These are phyloP conservation scores for Naganishia randhawae DNA, from an alignment of 768 basidiomycete species.

Conservation along the genomic window DNA sequence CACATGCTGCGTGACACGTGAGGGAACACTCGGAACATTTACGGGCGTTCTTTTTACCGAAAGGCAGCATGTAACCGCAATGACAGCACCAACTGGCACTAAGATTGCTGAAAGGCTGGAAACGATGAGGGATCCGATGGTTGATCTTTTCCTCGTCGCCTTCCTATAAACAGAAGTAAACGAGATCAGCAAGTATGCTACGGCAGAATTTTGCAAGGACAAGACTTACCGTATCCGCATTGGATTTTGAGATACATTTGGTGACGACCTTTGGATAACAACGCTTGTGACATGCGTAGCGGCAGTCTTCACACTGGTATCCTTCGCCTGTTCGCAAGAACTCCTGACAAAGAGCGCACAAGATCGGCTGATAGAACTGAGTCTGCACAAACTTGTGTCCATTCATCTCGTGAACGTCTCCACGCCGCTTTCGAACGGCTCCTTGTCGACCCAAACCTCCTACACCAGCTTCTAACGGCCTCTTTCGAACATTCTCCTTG, in stretches of 20 bases:
- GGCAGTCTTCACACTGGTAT: constrained; percentile 99
- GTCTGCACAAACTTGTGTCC: constrained; percentile 96
- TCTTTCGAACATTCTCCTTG: constrained; percentile 88
- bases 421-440: constrained; percentile 94
- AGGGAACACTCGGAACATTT: constrained; percentile 94
- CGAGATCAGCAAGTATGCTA: neutral
- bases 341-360: constrained; percentile 96
- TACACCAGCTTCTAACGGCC: constrained; percentile 76
- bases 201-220: neutral
- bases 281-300: constrained; percentile 98
- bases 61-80: constrained; percentile 94
- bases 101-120: constrained; percentile 92
- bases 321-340: constrained; percentile 94
- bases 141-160: constrained; percentile 98
- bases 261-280: constrained; percentile 99
- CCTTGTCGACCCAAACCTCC: constrained; percentile 95
- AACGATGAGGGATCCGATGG: constrained; percentile 97
- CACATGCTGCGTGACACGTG: constrained; percentile 95
- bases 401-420: constrained; percentile 98
- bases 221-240: constrained; percentile 71
- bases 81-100: constrained; percentile 99
- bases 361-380: constrained; percentile 97
- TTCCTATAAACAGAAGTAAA: constrained; percentile 60
- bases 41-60: constrained; percentile 93
- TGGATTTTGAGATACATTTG: constrained; percentile 97